Base-by-base conservation (phyloP, 225 moss, liverwort and hornwort species). In the Antitrichia curtipendula region DNA sequence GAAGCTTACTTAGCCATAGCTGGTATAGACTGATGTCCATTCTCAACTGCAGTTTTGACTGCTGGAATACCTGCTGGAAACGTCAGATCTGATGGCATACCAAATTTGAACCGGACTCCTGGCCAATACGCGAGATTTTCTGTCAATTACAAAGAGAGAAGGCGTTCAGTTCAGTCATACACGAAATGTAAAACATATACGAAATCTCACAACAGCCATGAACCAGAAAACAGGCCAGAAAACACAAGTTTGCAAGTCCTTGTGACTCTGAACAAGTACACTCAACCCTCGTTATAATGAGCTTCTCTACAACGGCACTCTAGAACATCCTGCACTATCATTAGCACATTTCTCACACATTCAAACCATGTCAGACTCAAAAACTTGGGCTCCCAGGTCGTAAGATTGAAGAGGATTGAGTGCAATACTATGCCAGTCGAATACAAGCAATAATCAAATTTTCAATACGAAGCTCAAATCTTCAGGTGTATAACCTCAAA, bases 121-220 rank as follows among this genome's bases (percentile, higher is more conserved):
- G 95, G 89, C 95, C 95, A 96, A 68, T 89, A 93, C 27, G 95
- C 94, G 40, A 93, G 83, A 74, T 91, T 94, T 63, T 96, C 95
- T 90, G 95, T 88, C 76, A 76, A 91, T 25, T 64, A 61, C 82
- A 87, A 45, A 25, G 11, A 38, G 21, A 59, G 19, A 59, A 40
- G 70, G 36, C 81, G 74, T 77, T 47, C 69, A 57, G 53, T 59
- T 65, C 8, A 31, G 15, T 57, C 66, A 64, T 38, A 38, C 34
- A 54, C 53, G 54, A 78, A 57, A 40, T 20, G 10, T 47, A n/a
- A 78, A 58, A 38, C 57, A 28, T 29, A 16, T 29, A 59, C 41
- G 59, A 59, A 59, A 80, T 60, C 80, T 60, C 43, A 58, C 19
- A 78, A 58, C 19, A 78, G 68, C 20, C 62, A 62, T 40, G 63